Evolutionary conservation across 2,329 filamentous ascomycete species (phyloP).

Genomic region (Ophiostoma piceae): DNA sequence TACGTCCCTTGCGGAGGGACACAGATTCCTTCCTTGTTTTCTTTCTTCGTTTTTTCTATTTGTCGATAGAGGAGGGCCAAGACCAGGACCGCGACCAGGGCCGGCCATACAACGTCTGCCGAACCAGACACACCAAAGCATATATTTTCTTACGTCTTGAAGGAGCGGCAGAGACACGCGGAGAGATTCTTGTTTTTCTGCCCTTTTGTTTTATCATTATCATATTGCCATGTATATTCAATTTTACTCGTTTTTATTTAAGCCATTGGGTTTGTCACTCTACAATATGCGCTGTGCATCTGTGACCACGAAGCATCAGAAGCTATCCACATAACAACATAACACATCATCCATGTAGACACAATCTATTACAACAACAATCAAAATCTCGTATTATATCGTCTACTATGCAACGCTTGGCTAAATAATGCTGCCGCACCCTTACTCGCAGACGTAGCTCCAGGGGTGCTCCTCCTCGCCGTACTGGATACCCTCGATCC

Average conservation of each 20-base stretch:
- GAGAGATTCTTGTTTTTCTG: neutral
- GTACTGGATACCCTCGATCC: conserved; percentile 95
- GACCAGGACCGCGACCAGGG: neutral
- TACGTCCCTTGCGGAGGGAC: neutral
- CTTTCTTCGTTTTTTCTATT: neutral
- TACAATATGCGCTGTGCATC: too few relatives aligned
- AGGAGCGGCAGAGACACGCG: neutral
- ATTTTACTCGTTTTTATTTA: neutral
- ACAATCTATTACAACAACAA: neutral
- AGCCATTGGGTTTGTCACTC: neutral
- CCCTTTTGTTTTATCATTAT: neutral
- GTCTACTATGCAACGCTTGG: conserved; percentile 7
- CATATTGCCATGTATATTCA: conserved; percentile 8
- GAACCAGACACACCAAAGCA: conserved; percentile 12
- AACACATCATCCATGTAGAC: neutral
- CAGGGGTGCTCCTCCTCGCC: conserved; percentile 88
- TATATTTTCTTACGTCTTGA: conserved; percentile 8
- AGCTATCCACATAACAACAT: too few relatives aligned
- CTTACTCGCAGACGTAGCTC: conserved; percentile 57
- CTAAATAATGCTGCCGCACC: neutral
- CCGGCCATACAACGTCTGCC: neutral
- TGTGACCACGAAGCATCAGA: too few relatives aligned
- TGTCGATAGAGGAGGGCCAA: conserved; percentile 13
- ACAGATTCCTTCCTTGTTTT: neutral
- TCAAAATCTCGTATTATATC: neutral